Base-by-base conservation (phyloP, 257 asterid genomes). In the Capsicum pubescens region DNA sequence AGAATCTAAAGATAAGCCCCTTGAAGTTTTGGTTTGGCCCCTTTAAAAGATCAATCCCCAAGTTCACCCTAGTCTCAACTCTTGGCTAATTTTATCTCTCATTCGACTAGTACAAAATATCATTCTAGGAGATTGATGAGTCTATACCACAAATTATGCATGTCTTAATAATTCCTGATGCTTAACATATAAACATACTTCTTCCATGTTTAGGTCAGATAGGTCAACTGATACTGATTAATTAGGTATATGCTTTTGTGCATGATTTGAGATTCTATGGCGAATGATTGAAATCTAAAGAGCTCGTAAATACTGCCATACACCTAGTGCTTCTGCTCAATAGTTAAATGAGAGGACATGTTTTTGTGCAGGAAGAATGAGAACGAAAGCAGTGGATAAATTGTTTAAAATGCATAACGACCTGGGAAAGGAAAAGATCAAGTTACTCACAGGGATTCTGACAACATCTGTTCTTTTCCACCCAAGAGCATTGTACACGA, bases 401-500 rank as follows among this genome's bases (percentile, higher is more conserved):
- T 39, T 68, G 54, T 77, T 77, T 26, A 54, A 77, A 54, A 77
- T 54, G 82, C 26, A 54, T 13, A 26, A 54, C 1, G 21, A 21
- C 12, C 64, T 54, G 46, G 46, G 64, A 36, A 26, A 54, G 15
- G 26, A 54, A 54, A 32, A 77, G 50, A 54, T 77, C 13, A 52
- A 54, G 54, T 26, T 14, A 89, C 97, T 95, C 87, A 97, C 99
- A 39, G 98, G 99, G 84, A 97, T 89, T 87, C 95, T 93, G 87
- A 95, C 93, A 32, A 97, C 90, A 79, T 89, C 89, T 69, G 93
- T 86, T 91, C 97, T 91, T 89, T 93, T 93, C 98, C 98, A 97
- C 70, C 99, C 98, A 44, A 97, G 86, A 82, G 98, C 87, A 80
- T 95, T 97, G 91, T 97, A 97, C 86, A 95, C 92, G 66, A 94